Evolutionary conservation across 192 early-diverging fungal species (phyloP), one percentile per base, ranked within the genome.

Genomic region (Backusella mclennaniae): DNA sequence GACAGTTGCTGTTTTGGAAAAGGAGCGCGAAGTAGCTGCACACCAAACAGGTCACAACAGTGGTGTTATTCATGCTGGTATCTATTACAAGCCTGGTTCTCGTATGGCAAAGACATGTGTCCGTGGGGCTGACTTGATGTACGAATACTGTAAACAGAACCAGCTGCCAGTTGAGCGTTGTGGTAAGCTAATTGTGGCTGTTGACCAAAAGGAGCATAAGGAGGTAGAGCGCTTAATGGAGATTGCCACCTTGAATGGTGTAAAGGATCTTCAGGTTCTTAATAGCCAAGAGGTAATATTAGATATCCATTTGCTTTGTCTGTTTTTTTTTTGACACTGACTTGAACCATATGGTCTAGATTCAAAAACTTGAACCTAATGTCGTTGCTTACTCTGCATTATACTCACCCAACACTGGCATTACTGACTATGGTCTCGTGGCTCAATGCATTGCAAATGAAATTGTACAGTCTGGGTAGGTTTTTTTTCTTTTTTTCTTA

Each of bases 181-280:
- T 73, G 85, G 85, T 33, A 90, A 90, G 72, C 81, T 86, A 74
- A 86, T 90, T 67, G 87, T 90, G 1, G 86, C 84, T 39, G 66
- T 67, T 1, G 66, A 66, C 8, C 76, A 63, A 9, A 77, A 82
- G 9, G 83, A 88, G 69, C 76, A 77, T 42, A 77, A 66, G 41
- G 33, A 69, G 29, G 77, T 89, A 31, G 76, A 80, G 26, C 71
- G 73, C 19, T 59, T 88, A 31, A 72, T 74, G 35, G 39, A 78
- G n/a, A 66, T 44, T 38, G 80, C 56, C 36, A 78, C 74, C 15
- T 38, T 71, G 14, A 82, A 82, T 56, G 80, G 80, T 38, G 80
- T 75, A 46, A 75, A 82, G 38, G 80, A 73, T 52, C 74, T 82
- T 36, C 59, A 82, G 53, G 75, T 82, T 31, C 44, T 78, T 14